Conservation (phyloP, 805 yeast genomes). For the Metschnikowia koreensis region DNA sequence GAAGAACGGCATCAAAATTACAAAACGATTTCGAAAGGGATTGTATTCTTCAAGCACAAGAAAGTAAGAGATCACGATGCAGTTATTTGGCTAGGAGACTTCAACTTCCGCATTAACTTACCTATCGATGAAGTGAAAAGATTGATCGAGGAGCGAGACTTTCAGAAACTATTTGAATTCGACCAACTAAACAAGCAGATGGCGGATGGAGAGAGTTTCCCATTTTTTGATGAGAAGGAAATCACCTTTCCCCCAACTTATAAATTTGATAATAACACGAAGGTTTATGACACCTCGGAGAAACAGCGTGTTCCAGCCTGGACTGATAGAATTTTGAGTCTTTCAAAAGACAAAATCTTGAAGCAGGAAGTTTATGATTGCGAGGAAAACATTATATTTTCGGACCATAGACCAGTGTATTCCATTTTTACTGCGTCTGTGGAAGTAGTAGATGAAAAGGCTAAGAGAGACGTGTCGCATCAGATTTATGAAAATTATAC, state of each 20-base stretch:
- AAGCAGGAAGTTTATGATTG: slow-evolving; percentile 61
- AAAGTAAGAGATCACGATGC: slow-evolving; percentile 75
- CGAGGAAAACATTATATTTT: slow-evolving; percentile 56
- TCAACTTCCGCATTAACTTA: slow-evolving; percentile 78
- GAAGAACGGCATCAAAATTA: slow-evolving; percentile 87
- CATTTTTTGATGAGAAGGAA: slow-evolving; percentile 77
- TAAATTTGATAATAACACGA: slow-evolving; percentile 87
- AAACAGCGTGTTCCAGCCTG: slow-evolving; percentile 94
- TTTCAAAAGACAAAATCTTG: slow-evolving; percentile 54
- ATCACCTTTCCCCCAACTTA: slow-evolving; percentile 88
- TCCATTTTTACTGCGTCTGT: slow-evolving; percentile 66
- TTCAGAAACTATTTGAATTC: slow-evolving; percentile 52
- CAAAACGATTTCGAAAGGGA: slow-evolving; percentile 69
- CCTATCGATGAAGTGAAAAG: slow-evolving; percentile 67
- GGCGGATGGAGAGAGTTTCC: slow-evolving; percentile 70
- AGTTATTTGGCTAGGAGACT: slow-evolving; percentile 89
- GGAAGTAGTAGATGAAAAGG: slow-evolving; percentile 61
- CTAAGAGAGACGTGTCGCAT: slow-evolving; percentile 52
- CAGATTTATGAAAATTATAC: slow-evolving; percentile 57
- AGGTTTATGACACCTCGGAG: slow-evolving; percentile 81
- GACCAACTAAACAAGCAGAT: slow-evolving; percentile 84
- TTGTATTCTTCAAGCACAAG: slow-evolving; percentile 55
- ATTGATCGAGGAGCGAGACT: slow-evolving; percentile 47
- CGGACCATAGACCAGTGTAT: slow-evolving; percentile 90
- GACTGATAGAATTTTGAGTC: slow-evolving; percentile 85